These are phyloP conservation scores for Peronosclerospora sorghi DNA, from an alignment of 352 stramenopile genomes.

Conservation along the genomic window DNA sequence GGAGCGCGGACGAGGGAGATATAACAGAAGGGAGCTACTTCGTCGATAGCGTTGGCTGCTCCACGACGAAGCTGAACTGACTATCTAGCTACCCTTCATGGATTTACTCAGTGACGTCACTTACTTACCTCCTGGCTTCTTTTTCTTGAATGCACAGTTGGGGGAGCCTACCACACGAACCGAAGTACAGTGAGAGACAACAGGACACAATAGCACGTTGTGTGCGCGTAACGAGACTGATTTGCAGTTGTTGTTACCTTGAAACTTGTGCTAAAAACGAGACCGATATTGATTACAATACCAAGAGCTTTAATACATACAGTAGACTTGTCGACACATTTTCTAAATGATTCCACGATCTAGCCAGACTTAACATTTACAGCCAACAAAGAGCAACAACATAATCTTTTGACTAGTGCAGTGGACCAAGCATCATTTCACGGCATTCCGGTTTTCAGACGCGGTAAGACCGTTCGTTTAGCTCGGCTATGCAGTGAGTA, in stretches of 20 bases:
- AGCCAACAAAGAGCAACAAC: no score
- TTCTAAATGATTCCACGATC: no score
- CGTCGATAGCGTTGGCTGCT: neutral
- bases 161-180: constrained; percentile 15
- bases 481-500: no score
- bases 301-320: no score
- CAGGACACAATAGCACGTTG: constrained; percentile 9
- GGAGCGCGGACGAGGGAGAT: neutral
- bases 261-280: neutral
- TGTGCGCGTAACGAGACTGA: constrained; percentile 1
- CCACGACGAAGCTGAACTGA: neutral
- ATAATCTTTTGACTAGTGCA: no score
- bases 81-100: neutral
- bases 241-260: constrained; percentile 13
- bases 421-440: no score
- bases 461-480: no score
- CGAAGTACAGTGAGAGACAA: constrained; percentile 14
- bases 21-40: neutral
- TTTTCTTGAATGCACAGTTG: constrained; percentile 28
- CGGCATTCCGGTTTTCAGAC: no score
- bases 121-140: constrained; percentile 18
- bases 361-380: no score
- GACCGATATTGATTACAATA: no score
- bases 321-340: no score
- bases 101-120: neutral